Evolutionary conservation across 768 basidiomycete species (phyloP).

Genomic region (Grammothele lineata): DNA sequence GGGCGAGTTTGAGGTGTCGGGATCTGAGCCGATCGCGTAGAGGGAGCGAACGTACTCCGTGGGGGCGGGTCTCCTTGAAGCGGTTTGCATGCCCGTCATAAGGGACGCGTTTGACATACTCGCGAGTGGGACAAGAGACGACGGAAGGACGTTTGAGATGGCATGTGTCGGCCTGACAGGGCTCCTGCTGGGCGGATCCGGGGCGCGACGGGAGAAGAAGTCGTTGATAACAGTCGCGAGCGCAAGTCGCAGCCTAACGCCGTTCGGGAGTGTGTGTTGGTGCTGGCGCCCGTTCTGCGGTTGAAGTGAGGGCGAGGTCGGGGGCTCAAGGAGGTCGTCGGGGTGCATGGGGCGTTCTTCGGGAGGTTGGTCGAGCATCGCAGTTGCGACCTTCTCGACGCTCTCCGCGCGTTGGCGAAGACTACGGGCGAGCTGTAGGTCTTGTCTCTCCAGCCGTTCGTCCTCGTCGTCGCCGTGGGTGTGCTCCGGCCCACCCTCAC

Average conservation of each 20-base stretch:
- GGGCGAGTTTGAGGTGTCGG: slow-evolving; percentile 56
- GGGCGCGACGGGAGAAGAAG: slow-evolving; percentile 69
- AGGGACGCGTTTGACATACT: slow-evolving; percentile 10
- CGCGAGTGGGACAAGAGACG: slow-evolving; percentile 26
- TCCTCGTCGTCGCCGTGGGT: slow-evolving; percentile 57
- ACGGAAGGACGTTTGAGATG: slow-evolving; percentile 25
- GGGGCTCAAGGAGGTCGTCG: slow-evolving; percentile 49
- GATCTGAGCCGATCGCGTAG: slow-evolving; percentile 61
- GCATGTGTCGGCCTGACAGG: slow-evolving; percentile 18
- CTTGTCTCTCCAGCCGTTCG: slow-evolving; percentile 49
- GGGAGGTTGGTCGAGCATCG: slow-evolving; percentile 80
- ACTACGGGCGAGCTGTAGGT: slow-evolving; percentile 56
- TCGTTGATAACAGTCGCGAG: slow-evolving; percentile 79
- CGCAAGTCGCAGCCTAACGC: slow-evolving; percentile 72
- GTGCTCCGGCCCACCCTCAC: slow-evolving; percentile 45
- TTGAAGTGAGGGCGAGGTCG: slow-evolving; percentile 44
- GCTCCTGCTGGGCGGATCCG: slow-evolving; percentile 28
- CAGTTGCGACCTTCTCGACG: slow-evolving; percentile 75
- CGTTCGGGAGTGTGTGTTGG: slow-evolving; percentile 71
- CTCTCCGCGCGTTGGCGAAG: slow-evolving; percentile 74
- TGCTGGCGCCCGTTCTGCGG: slow-evolving; percentile 32
- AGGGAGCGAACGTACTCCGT: slow-evolving; percentile 41
- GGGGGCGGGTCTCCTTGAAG: slow-evolving; percentile 19
- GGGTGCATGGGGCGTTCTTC: slow-evolving; percentile 53
- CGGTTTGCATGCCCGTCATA: slow-evolving; percentile 1